A percentile compares a stretch with the other conserved stretches of the same genome.
phyloP scores from a whole-genome alignment of 2,329 filamentous ascomycete genomes.

The Purpureocillium takamizusanense region DNA sequence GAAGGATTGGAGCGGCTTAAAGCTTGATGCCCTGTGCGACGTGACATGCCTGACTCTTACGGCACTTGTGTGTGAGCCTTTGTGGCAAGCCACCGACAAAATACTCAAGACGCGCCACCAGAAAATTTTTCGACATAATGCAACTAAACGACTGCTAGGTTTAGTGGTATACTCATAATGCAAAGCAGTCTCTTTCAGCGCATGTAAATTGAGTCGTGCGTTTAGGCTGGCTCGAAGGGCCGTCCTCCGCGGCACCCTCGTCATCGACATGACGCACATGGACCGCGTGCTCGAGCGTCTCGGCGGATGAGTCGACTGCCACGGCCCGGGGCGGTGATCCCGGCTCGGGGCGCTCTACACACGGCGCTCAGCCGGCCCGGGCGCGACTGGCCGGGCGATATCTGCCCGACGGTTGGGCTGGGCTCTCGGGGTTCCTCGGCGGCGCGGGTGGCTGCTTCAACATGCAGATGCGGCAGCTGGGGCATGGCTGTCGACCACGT shows the following conservation, averaged over 20 bases:
- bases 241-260: constrained; percentile 5
- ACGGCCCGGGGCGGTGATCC: constrained; percentile 8
- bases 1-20: too few species aligned
- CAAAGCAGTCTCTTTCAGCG: too few species aligned
- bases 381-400: constrained; percentile 7
- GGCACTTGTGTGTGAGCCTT: too few species aligned
- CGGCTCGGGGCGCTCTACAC: constrained; percentile 9
- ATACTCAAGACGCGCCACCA: too few species aligned
- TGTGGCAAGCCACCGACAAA: too few species aligned
- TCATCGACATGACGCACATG: constrained; percentile 11
- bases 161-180: too few species aligned
- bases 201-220: too few species aligned
- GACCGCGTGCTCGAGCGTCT: constrained; percentile 8
- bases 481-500: constrained; percentile 20
- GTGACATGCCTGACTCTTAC: too few species aligned
- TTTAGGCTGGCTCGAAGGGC: not conserved
- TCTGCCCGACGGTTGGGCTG: constrained; percentile 16
- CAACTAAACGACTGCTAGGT: too few species aligned
- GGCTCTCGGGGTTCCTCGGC: constrained; percentile 15
- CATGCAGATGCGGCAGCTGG: constrained; percentile 15
- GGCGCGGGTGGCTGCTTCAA: constrained; percentile 11
- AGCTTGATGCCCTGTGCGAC: too few species aligned
- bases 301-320: constrained; percentile 5
- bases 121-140: too few species aligned
- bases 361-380: constrained; percentile 6